Evolutionary conservation across 371 early-diverging fungal species (phyloP).

Genomic region (Circinella minor): DNA sequence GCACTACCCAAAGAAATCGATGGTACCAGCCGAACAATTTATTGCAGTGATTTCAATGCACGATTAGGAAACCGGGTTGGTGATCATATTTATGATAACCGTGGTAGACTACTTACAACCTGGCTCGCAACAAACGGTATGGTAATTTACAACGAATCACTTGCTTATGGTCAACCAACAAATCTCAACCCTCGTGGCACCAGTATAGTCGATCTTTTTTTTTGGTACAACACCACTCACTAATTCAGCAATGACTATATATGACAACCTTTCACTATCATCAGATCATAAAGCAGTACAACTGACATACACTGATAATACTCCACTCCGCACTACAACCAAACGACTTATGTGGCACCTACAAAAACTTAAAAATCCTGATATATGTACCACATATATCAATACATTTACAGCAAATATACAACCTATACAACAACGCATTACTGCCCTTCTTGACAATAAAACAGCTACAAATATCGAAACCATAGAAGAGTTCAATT

Average conservation of each 20-base stretch:
- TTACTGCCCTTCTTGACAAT: background rate
- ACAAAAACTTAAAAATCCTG: background rate
- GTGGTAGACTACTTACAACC: too few relatives aligned
- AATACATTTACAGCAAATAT: background rate
- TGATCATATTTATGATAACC: background rate
- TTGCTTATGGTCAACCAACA: conserved; percentile 1
- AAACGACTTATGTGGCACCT: background rate
- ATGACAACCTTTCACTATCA: background rate
- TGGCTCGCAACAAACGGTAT: background rate
- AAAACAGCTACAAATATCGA: background rate
- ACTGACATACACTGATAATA: background rate
- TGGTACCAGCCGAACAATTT: background rate
- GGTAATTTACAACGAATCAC: background rate
- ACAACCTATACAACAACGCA: background rate
- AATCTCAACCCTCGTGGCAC: conserved; percentile 1
- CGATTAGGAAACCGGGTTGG: conserved; percentile 5
- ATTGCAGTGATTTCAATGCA: conserved; percentile 8
- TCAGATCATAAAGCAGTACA: conserved; percentile 14
- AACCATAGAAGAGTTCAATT: background rate
- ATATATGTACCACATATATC: background rate
- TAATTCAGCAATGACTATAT: background rate
- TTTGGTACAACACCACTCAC: background rate
- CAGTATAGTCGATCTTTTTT: conserved; percentile 18
- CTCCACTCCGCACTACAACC: background rate
- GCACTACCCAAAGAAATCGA: background rate